Conservation (phyloP, 805 yeast genomes). For the Ogataea ganodermae region DNA sequence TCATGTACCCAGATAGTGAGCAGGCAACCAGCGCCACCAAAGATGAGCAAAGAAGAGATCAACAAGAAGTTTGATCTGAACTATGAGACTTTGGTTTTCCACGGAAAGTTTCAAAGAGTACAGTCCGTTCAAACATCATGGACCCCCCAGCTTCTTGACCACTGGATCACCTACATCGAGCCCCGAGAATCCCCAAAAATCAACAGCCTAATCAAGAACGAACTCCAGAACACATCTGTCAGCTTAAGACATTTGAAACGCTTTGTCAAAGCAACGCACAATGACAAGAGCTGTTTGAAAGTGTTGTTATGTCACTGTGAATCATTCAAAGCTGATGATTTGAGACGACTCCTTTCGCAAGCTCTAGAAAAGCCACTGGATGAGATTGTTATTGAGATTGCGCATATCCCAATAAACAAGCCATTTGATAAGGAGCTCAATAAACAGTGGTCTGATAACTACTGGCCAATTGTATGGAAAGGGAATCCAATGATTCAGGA, state of each 20-base stretch:
- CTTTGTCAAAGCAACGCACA: conserved; percentile 34
- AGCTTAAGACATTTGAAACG: conserved; percentile 53
- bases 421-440: conserved; percentile 74
- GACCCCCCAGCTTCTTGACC: conserved; percentile 35
- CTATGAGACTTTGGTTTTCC: conserved; percentile 42
- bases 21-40: not conserved
- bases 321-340: conserved; percentile 41
- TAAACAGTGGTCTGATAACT: conserved; percentile 59
- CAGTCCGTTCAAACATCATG: conserved; percentile 30
- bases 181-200: conserved; percentile 38
- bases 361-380: conserved; percentile 14
- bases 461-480: conserved; percentile 94
- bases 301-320: conserved; percentile 36
- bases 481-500: conserved; percentile 83
- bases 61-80: conserved; percentile 37
- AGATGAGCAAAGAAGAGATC: conserved; percentile 1
- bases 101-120: conserved; percentile 43
- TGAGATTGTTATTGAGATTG: conserved; percentile 15
- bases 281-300: conserved; percentile 11
- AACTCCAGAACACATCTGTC: conserved; percentile 30
- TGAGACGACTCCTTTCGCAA: conserved; percentile 28
- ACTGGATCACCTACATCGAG: conserved; percentile 46
- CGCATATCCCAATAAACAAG: conserved; percentile 56
- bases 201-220: conserved; percentile 27
- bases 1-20: not conserved